Percentiles rank a stretch among this genome's conserved stretches.
Conservation (phyloP, 495 filamentous ascomycete genomes). For the Tuber calosporum region DNA sequence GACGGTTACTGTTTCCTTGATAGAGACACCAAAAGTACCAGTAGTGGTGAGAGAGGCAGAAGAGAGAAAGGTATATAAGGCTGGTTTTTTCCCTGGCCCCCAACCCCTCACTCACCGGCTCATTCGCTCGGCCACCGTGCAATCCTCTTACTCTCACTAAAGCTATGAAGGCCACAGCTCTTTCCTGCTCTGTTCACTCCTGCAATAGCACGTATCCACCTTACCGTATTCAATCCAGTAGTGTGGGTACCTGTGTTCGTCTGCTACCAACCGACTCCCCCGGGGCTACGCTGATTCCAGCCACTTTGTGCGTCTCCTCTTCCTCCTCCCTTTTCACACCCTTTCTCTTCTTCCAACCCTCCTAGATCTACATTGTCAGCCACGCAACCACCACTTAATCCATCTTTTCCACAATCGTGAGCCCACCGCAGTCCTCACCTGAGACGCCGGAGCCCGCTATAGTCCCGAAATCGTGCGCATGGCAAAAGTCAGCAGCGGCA, state of each 20-base stretch:
- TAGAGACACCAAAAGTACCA: too few relatives aligned
- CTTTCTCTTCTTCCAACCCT: conserved; percentile 25
- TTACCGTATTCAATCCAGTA: too few relatives aligned
- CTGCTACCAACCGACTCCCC: too few relatives aligned
- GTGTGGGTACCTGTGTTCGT: too few relatives aligned
- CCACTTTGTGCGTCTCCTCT: conserved; percentile 48
- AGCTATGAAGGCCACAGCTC: conserved; percentile 22
- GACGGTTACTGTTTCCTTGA: too few relatives aligned
- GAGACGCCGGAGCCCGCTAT: conserved; percentile 47
- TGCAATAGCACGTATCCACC: conserved; percentile 15
- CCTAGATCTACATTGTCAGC: conserved; percentile 44
- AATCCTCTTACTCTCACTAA: too few relatives aligned
- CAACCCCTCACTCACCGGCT: too few relatives aligned
- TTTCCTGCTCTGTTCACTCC: conserved; percentile 16
- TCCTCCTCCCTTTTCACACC: neutral
- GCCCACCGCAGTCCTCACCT: conserved; percentile 45
- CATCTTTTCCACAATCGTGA: conserved; percentile 45
- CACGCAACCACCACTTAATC: conserved; percentile 43
- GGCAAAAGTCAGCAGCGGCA: conserved; percentile 46
- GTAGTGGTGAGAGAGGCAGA: too few relatives aligned
- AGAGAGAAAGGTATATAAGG: too few relatives aligned
- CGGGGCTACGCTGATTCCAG: conserved; percentile 43
- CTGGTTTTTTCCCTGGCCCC: too few relatives aligned
- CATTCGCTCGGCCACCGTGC: too few relatives aligned
- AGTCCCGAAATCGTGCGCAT: conserved; percentile 49